These are phyloP conservation scores for Aegilops speltoides DNA, from an alignment of 176 grass and related monocot species.

Conservation along the genomic window DNA sequence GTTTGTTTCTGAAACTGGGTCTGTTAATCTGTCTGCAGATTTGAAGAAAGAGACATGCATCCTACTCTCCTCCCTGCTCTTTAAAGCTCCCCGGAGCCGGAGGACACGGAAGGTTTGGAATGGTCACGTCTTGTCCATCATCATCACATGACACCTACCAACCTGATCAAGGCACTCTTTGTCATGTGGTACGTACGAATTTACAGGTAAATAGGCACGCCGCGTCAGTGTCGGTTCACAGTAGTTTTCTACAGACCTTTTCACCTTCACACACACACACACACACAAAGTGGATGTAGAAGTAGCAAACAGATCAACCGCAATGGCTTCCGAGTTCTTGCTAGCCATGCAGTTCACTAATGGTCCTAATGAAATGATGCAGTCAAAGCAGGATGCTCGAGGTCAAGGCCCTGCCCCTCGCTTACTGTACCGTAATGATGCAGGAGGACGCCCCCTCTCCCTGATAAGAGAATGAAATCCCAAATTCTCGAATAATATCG, in stretches of 20 bases:
- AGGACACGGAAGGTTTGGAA: neutral
- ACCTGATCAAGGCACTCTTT: neutral
- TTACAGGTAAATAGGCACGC: conserved; percentile 3
- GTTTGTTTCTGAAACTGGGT: neutral
- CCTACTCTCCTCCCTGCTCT: neutral
- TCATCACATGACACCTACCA: neutral
- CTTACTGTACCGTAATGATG: neutral
- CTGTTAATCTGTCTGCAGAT: conserved; percentile 29
- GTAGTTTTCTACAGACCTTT: neutral
- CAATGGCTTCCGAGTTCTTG: neutral
- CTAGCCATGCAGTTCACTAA: neutral
- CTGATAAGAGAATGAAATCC: neutral
- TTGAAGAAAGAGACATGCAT: conserved; percentile 4
- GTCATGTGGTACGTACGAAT: neutral
- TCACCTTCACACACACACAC: neutral
- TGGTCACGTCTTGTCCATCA: neutral
- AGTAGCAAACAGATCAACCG: neutral
- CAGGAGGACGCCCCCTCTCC: neutral
- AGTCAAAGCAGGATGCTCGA: neutral
- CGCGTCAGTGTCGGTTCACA: neutral
- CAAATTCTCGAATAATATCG: neutral
- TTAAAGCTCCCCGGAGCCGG: neutral
- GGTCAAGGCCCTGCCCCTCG: neutral
- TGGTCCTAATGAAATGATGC: neutral
- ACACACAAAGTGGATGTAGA: too few species aligned